Conservation (phyloP, 768 basidiomycete species). For the Crepidotus variabilis region DNA sequence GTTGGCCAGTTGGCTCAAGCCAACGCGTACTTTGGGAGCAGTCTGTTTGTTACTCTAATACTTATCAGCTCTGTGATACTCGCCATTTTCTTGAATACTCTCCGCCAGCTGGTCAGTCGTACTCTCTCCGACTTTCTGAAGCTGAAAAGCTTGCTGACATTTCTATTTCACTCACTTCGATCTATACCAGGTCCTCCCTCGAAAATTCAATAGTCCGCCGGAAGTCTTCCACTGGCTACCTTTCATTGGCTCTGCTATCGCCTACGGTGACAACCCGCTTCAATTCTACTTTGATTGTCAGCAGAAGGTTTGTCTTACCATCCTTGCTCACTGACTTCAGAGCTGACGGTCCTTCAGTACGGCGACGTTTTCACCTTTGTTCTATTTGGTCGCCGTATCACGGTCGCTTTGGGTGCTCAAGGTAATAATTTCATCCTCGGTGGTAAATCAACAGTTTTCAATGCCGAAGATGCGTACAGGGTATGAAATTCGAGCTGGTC, state of each 20-base stretch:
- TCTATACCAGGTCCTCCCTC: slow-evolving; percentile 62
- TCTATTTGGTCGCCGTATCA: slow-evolving; percentile 84
- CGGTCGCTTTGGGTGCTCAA: slow-evolving; percentile 85
- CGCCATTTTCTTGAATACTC: slow-evolving; percentile 66
- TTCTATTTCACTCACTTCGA: not conserved
- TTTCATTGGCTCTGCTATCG: slow-evolving; percentile 81
- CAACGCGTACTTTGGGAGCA: slow-evolving; percentile 32
- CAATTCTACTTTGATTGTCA: slow-evolving; percentile 78
- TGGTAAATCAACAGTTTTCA: slow-evolving; percentile 87
- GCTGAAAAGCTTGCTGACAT: not conserved
- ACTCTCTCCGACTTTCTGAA: too few relatives aligned
- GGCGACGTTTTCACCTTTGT: slow-evolving; percentile 98
- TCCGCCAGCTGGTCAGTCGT: slow-evolving; percentile 76
- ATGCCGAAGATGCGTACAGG: slow-evolving; percentile 95
- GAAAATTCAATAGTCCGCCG: slow-evolving; percentile 73
- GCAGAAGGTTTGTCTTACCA: slow-evolving; percentile 55
- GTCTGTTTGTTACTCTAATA: slow-evolving; percentile 36
- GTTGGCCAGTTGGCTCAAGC: slow-evolving; percentile 38
- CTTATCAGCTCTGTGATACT: slow-evolving; percentile 68
- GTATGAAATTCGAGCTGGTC: slow-evolving; percentile 33
- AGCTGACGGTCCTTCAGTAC: slow-evolving; percentile 51
- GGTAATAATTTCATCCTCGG: slow-evolving; percentile 95
- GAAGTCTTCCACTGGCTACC: slow-evolving; percentile 93
- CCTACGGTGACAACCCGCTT: slow-evolving; percentile 91
- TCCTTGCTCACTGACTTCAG: not conserved